Percentiles rank a stretch among this genome's conserved stretches.
Evolutionary conservation across 768 basidiomycete genomes (phyloP).

Genomic region (Agrocybe pediades): DNA sequence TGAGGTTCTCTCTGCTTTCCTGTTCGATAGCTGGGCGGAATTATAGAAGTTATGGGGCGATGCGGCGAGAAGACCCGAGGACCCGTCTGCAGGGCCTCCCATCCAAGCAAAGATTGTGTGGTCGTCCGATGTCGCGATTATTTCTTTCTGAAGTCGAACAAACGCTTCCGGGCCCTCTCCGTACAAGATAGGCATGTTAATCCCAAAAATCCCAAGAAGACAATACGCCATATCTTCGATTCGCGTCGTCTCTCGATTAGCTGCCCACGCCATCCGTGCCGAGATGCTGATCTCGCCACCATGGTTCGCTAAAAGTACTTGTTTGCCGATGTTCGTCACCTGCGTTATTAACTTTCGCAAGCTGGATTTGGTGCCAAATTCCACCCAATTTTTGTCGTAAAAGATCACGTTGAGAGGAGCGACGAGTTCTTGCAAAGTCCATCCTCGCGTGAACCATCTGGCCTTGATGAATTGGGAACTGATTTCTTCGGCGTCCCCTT

Average conservation of each 20-base stretch:
- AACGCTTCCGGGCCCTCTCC: conserved; percentile 10
- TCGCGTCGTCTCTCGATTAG: conserved; percentile 2
- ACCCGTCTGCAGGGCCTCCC: background rate
- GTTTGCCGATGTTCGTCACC: conserved; percentile 1
- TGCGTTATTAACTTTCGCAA: background rate
- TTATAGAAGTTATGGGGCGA: background rate
- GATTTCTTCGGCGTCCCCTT: background rate
- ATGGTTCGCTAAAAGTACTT: background rate
- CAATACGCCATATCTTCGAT: conserved; percentile 9
- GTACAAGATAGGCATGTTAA: conserved; percentile 11
- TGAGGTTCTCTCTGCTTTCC: background rate
- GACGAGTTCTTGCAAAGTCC: conserved; percentile 13
- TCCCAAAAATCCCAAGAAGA: conserved; percentile 3
- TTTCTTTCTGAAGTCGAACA: conserved; percentile 3
- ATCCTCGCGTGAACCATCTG: conserved; percentile 9
- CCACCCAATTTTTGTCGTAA: conserved; percentile 6
- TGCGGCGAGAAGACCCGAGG: conserved; percentile 5
- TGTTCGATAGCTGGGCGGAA: background rate
- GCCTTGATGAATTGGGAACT: background rate
- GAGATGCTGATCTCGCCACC: conserved; percentile 4
- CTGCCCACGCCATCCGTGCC: conserved; percentile 6
- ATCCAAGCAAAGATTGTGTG: conserved; percentile 7
- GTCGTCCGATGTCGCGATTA: conserved; percentile 5
- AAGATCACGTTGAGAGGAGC: conserved; percentile 7
- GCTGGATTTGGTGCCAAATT: conserved; percentile 8